phyloP scores from a whole-genome alignment of 768 basidiomycete genomes.

The Melanogaster broomeanus region DNA sequence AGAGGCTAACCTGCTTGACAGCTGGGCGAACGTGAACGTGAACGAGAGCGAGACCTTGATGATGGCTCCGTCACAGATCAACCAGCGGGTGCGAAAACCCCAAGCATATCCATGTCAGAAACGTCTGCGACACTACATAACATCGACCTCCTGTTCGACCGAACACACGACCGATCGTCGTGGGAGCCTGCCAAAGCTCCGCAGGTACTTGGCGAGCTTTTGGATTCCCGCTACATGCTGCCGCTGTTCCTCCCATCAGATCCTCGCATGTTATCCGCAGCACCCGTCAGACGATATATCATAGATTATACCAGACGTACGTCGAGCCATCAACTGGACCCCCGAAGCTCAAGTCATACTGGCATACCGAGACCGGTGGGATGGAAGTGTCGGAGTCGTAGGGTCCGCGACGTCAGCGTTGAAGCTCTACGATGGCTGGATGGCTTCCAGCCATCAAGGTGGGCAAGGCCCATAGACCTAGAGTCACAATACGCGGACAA shows the following conservation, averaged over 20 bases:
- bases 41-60: constrained; percentile 41
- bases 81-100: constrained; percentile 31
- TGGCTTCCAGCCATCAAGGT: constrained; percentile 56
- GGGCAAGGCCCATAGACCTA: constrained; percentile 45
- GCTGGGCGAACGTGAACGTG: constrained; percentile 70
- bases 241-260: constrained; percentile 83
- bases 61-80: constrained; percentile 41
- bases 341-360: constrained; percentile 41
- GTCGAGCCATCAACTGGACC: constrained; percentile 25
- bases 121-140: constrained; percentile 45
- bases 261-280: constrained; percentile 72
- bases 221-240: constrained; percentile 93
- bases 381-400: constrained; percentile 62
- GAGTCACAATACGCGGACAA: constrained; percentile 38
- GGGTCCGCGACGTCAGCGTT: constrained; percentile 60
- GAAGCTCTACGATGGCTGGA: constrained; percentile 72
- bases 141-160: constrained; percentile 84
- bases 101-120: constrained; percentile 36
- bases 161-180: constrained; percentile 54
- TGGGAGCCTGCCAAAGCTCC: constrained; percentile 83
- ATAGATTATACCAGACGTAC: constrained; percentile 15
- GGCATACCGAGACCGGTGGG: constrained; percentile 45
- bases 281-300: constrained; percentile 47
- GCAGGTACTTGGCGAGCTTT: constrained; percentile 83
- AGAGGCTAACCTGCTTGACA: constrained; percentile 26